These are phyloP conservation scores for Paraconiothyrium sp. DNA, from an alignment of 2,329 filamentous ascomycete species.

Conservation along the genomic window DNA sequence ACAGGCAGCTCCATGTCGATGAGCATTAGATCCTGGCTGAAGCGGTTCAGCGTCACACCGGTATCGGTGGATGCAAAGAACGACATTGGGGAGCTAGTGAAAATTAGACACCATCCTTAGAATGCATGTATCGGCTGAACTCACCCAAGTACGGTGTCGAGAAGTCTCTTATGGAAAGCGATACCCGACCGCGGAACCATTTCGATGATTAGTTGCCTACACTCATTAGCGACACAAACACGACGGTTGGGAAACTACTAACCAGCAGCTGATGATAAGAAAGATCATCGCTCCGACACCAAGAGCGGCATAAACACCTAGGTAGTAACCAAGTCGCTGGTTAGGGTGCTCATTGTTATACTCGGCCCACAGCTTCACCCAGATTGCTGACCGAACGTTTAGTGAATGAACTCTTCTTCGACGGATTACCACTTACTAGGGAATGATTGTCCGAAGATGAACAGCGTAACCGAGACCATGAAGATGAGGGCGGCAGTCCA, in stretches of 20 bases:
- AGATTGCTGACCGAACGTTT: constrained; percentile 44
- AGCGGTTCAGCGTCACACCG: constrained; percentile 58
- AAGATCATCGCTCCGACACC: constrained; percentile 39
- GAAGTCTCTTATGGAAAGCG: constrained; percentile 58
- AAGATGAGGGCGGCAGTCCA: constrained; percentile 43
- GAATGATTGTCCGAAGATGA: constrained; percentile 47
- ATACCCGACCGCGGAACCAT: constrained; percentile 65
- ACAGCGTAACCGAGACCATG: constrained; percentile 42
- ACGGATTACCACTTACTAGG: constrained; percentile 32
- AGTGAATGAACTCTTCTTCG: background rate
- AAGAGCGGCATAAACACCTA: constrained; percentile 44
- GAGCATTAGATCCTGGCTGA: constrained; percentile 60
- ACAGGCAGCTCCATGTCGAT: constrained; percentile 56
- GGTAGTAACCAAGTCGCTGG: constrained; percentile 42
- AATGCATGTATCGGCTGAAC: constrained; percentile 6
- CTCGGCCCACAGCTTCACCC: constrained; percentile 61
- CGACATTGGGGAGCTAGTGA: constrained; percentile 47
- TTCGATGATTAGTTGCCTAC: constrained; percentile 60
- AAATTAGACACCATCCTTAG: constrained; percentile 19
- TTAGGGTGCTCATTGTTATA: constrained; percentile 53
- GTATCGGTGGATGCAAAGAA: constrained; percentile 58
- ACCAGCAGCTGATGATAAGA: constrained; percentile 43
- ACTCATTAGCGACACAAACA: constrained; percentile 4
- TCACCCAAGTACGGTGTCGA: constrained; percentile 60
- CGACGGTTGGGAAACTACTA: constrained; percentile 6